These are phyloP conservation scores for Scytalidium sp. DNA, from an alignment of 2,329 filamentous ascomycete genomes.

Conservation along the genomic window DNA sequence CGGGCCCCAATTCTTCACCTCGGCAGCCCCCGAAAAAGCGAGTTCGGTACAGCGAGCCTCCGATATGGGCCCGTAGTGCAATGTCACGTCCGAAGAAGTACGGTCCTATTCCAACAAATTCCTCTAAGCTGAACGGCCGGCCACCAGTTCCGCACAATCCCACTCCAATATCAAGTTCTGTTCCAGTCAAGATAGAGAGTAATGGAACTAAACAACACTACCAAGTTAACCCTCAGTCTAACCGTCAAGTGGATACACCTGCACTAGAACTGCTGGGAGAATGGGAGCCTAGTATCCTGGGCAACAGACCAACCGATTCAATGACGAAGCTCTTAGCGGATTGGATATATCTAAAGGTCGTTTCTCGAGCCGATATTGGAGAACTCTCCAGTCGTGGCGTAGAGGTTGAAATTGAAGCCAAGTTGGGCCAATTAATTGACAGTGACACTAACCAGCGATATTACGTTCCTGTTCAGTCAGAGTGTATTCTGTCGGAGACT, in stretches of 20 bases:
- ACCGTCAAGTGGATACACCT: conserved; percentile 9
- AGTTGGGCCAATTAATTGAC: conserved; percentile 79
- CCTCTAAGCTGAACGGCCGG: conserved; percentile 20
- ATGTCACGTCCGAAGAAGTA: neutral
- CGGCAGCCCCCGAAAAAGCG: conserved; percentile 44
- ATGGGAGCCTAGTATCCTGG: conserved; percentile 68
- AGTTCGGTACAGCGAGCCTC: conserved; percentile 48
- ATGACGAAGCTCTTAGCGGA: conserved; percentile 75
- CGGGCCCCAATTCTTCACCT: conserved; percentile 15
- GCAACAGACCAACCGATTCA: conserved; percentile 69
- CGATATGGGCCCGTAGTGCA: conserved; percentile 39
- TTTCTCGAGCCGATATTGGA: conserved; percentile 62
- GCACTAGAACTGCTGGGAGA: conserved; percentile 39
- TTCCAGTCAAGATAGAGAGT: conserved; percentile 18
- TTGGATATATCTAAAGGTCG: conserved; percentile 72
- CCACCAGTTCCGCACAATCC: conserved; percentile 12
- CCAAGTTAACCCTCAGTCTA: conserved; percentile 8
- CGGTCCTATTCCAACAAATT: conserved; percentile 2
- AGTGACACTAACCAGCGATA: conserved; percentile 69
- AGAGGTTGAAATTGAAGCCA: conserved; percentile 90
- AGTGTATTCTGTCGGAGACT: conserved; percentile 64
- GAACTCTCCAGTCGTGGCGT: conserved; percentile 63
- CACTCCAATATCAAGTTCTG: conserved; percentile 4
- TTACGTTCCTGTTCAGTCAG: conserved; percentile 63
- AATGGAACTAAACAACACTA: conserved; percentile 21